Evolutionary conservation across 2,329 filamentous ascomycete genomes (phyloP).

Genomic region (Leptographium lundbergii): DNA sequence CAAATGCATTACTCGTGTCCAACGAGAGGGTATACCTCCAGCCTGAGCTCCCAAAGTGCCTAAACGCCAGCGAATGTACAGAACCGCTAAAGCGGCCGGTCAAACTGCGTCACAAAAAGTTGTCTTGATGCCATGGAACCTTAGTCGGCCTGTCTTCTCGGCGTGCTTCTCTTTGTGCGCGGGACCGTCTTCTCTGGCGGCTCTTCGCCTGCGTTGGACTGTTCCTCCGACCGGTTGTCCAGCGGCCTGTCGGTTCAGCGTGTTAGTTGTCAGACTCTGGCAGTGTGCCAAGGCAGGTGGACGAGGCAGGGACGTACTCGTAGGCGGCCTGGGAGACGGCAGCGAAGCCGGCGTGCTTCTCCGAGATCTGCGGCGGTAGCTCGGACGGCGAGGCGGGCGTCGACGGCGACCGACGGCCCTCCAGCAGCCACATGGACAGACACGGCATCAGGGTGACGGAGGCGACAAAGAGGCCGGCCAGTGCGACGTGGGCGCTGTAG

Average conservation of each 20-base stretch:
- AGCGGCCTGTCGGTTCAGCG: neutral
- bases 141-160: neutral
- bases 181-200: neutral
- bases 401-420: neutral
- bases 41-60: no score
- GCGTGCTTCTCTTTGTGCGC: neutral
- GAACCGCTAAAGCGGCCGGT: no score
- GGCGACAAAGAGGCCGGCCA: neutral
- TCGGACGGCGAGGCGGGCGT: neutral
- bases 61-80: no score
- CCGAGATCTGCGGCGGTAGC: neutral
- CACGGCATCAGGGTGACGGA: conserved; percentile 4
- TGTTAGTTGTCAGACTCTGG: neutral
- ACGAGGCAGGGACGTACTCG: no score
- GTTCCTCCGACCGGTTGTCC: neutral
- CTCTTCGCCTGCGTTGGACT: neutral
- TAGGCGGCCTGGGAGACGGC: no score
- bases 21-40: no score
- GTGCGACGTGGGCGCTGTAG: neutral
- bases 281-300: no score
- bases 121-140: no score
- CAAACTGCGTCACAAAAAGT: neutral
- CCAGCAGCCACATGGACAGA: conserved; percentile 8
- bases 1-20: no score
- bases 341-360: neutral